Evolutionary conservation across 73 alveolate species (phyloP).

Genomic region (Paramecium pentaurelia): DNA sequence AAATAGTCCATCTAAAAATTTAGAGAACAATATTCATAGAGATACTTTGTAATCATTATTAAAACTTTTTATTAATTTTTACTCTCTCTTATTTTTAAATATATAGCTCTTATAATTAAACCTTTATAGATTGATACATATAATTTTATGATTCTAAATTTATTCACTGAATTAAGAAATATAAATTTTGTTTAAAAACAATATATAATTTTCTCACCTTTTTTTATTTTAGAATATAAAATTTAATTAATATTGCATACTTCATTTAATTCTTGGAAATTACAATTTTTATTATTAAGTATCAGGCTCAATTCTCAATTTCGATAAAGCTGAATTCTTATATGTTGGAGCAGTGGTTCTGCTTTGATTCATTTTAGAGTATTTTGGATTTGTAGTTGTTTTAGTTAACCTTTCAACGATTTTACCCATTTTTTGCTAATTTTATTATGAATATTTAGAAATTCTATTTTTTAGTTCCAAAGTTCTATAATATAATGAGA

Average conservation of each 20-base stretch:
- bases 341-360: neutral
- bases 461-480: neutral
- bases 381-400: neutral
- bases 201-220: too few relatives aligned
- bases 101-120: too few relatives aligned
- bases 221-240: neutral
- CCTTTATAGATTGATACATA: too few relatives aligned
- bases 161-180: too few relatives aligned
- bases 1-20: too few relatives aligned
- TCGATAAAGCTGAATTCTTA: neutral
- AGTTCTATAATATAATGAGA: neutral
- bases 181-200: too few relatives aligned
- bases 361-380: neutral
- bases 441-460: neutral
- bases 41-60: neutral
- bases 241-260: neutral
- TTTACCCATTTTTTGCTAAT: neutral
- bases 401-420: neutral
- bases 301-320: constrained; percentile 27
- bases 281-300: neutral
- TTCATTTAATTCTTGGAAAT: constrained; percentile 42
- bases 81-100: too few relatives aligned
- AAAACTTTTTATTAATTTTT: too few relatives aligned
- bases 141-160: neutral
- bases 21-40: too few relatives aligned